Evolutionary conservation across 805 yeast species (phyloP).

Genomic region (Ascoidea tarda): DNA sequence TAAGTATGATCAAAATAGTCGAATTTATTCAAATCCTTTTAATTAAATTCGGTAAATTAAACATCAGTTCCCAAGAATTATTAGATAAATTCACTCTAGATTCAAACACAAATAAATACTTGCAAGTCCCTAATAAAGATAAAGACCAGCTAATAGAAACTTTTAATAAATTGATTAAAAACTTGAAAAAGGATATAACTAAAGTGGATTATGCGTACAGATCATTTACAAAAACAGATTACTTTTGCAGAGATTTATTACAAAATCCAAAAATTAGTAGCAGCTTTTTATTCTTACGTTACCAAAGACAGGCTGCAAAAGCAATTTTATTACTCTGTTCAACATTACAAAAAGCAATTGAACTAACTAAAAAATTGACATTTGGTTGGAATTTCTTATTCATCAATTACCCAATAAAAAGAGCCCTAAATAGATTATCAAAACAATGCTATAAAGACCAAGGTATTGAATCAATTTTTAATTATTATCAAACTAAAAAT

Average conservation of each 20-base stretch:
- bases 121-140: neutral
- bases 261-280: slow-evolving; percentile 22
- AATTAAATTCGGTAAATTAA: slow-evolving; percentile 1
- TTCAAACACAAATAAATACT: neutral
- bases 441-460: slow-evolving; percentile 29
- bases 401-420: slow-evolving; percentile 24
- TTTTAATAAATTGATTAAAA: slow-evolving; percentile 16
- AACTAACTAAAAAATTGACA: neutral
- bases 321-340: slow-evolving; percentile 16
- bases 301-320: slow-evolving; percentile 26
- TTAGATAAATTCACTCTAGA: neutral
- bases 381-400: slow-evolving; percentile 20
- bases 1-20: slow-evolving; percentile 18
- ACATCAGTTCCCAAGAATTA: neutral
- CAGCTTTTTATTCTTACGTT: slow-evolving; percentile 25
- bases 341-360: slow-evolving; percentile 14
- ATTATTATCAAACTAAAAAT: slow-evolving; percentile 25
- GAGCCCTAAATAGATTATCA: slow-evolving; percentile 28
- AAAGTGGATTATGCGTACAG: slow-evolving; percentile 21
- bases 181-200: slow-evolving; percentile 17
- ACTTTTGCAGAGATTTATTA: slow-evolving; percentile 21
- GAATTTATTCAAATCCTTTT: slow-evolving; percentile 1
- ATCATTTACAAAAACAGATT: slow-evolving; percentile 20
- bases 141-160: neutral
- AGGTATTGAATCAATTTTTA: slow-evolving; percentile 29